phyloP scores from a whole-genome alignment of 345 rosid genomes.

The Erodium maritimum region DNA sequence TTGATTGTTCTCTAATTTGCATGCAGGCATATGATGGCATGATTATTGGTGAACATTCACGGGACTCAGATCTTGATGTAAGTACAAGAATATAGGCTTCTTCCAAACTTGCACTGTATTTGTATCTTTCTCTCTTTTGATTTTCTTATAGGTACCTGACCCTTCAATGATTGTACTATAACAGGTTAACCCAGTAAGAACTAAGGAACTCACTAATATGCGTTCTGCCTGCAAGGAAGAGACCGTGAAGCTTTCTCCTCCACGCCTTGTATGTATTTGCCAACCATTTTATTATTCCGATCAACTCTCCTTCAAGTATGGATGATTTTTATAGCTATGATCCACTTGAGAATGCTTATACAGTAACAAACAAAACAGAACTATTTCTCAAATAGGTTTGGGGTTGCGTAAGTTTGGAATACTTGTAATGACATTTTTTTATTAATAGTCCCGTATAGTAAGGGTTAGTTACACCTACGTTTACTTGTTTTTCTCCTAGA shows the following conservation, averaged over 20 bases:
- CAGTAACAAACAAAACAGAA: background rate
- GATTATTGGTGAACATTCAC: slow-evolving; percentile 94
- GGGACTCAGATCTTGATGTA: slow-evolving; percentile 96
- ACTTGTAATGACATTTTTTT: no score
- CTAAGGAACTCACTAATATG: slow-evolving; percentile 70
- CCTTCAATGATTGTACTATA: slow-evolving; percentile 7
- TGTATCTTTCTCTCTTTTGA: slow-evolving; percentile 3
- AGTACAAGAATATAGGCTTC: slow-evolving; percentile 18
- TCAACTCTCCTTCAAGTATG: background rate
- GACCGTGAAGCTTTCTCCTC: slow-evolving; percentile 86
- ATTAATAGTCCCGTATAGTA: no score
- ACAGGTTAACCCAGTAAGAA: slow-evolving; percentile 78
- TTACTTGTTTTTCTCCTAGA: no score
- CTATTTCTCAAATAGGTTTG: background rate
- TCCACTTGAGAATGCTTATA: background rate
- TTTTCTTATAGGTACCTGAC: slow-evolving; percentile 9
- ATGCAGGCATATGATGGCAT: slow-evolving; percentile 91
- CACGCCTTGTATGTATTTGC: slow-evolving; percentile 52
- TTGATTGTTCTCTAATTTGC: slow-evolving; percentile 14
- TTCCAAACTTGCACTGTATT: background rate
- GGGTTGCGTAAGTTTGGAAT: background rate
- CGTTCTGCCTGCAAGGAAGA: slow-evolving; percentile 84
- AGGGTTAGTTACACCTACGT: no score
- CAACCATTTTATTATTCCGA: background rate
- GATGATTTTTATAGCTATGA: background rate